Base-by-base conservation (phyloP, 2,329 filamentous ascomycete species). In the Lachnellula subtilissima region DNA sequence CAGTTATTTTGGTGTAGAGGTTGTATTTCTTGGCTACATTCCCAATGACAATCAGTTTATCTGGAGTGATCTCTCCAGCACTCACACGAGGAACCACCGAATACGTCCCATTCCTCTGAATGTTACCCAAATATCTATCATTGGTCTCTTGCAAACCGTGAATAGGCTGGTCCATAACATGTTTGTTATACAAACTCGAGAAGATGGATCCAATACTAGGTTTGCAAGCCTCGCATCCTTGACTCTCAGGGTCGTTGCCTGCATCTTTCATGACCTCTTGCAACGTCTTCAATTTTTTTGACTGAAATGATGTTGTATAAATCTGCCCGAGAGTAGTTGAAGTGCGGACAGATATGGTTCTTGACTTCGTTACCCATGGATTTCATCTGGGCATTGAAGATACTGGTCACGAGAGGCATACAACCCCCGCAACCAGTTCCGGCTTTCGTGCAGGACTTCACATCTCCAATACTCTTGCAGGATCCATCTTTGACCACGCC, bases 401-500 rank as follows among this genome's bases (percentile, higher is more conserved):
- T 95, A 61, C 85, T 87, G 54, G 90, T 89, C 2, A 96, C 88
- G 5, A 96, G 81, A 5, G 91, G 91, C 82, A 96, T 85, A 69
- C 91, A 96, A 7, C 91, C 91, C 63, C 91, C 91, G 67, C 91
- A 96, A 2, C 91, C 91, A 0, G 89, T 96, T 42, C 91, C 91
- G 17, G 91, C 91, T 71, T 96, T 96, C 15, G 91, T 96, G 75
- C 90, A 95, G 2, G 87, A 83, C 72, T 96, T 96, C 68, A 96
- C 80, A 53, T 93, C 87, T 52, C 85, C 86, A 46, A 96, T 81
- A 25, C 87, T 87, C 69, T 88, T 94, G 77, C 90, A 95, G 2
- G 80, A 85, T 40, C 89, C 91, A 52, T 87, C 84, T 65, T 92
- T 92, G 69, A 93, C 82, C 2, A 76, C 77, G 4, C 81, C 80